Evolutionary conservation across 495 filamentous ascomycete species (phyloP), one percentile per base, ranked within the genome.

Genomic region (Neurospora cerealis): DNA sequence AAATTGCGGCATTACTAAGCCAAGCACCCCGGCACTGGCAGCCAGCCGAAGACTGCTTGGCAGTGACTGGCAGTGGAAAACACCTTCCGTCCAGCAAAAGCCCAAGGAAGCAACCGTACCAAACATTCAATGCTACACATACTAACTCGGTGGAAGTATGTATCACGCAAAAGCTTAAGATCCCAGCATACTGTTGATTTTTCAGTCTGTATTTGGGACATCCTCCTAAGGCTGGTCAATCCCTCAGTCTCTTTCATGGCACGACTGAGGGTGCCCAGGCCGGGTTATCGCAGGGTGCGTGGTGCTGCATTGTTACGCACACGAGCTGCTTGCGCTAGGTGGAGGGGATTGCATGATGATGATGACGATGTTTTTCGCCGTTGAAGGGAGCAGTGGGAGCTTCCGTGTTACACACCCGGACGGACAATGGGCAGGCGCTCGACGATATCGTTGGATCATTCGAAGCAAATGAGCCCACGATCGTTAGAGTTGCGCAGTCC

Each of bases 401-500:
- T 66, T 34, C 54, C 54, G 54, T 66, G 54, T 66, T 34, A 66
- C 54, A 66, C 54, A 66, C 54, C 15, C 6, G 54, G 28, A 34
- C 15, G 15, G 54, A 36, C 13, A 66, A 66, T 66, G 54, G 48
- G 2, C 54, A 66, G 54, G 28, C 28, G 54, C 28, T 19, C 54
- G 28, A 32, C 28, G 54, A 66, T 36, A 36, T 66, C 15, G 54
- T 62, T 28, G 54, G 54, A 62, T 62, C 21, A 32, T 32, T 62
- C 5, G 28, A 34, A 19, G 28, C 28, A 71, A 60, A 73, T 80
- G 78, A 77, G 74, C 76, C 74, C 73, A 77, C 73, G 54, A 79
- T 81, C 76, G 78, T 79, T 78, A 81, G 73, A 77, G 76, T 79
- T 78, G 72, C 74, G 72, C 76, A 71, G 71, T 21, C 69, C 73